Percentiles rank a stretch among this genome's conserved stretches.
Conservation (phyloP, 2,329 filamentous ascomycete species). For the Esteya vermicola region DNA sequence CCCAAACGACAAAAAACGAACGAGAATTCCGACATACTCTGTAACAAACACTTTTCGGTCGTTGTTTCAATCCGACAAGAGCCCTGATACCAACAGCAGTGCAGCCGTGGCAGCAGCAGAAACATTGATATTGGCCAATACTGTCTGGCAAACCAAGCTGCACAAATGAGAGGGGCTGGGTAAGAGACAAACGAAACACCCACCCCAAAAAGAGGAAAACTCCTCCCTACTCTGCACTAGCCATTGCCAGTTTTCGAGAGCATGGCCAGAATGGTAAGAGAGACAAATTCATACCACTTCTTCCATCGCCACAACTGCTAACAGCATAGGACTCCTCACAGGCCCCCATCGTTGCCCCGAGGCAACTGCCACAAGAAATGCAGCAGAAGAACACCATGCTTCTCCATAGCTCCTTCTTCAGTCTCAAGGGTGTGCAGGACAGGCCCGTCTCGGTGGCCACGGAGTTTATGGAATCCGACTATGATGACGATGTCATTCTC, state of each 20-base stretch:
- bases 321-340: not conserved
- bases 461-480: conserved; percentile 66
- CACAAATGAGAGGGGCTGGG: too few species aligned
- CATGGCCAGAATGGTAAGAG: conserved; percentile 7
- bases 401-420: conserved; percentile 46
- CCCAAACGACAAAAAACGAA: not conserved
- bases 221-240: too few species aligned
- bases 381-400: conserved; percentile 27
- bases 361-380: conserved; percentile 33
- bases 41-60: too few species aligned
- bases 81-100: too few species aligned
- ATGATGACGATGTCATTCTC: conserved; percentile 48
- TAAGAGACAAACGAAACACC: too few species aligned
- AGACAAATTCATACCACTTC: not conserved
- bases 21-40: not conserved
- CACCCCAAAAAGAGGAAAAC: too few species aligned
- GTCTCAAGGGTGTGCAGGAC: conserved; percentile 33
- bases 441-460: conserved; percentile 58
- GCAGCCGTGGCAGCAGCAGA: too few species aligned
- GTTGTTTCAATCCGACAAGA: too few species aligned
- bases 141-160: too few species aligned
- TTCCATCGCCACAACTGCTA: not conserved
- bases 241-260: too few species aligned
- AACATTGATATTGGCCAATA: too few species aligned
- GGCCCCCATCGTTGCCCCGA: conserved; percentile 9